A percentile compares a stretch with the other conserved stretches of the same genome.
Conservation (phyloP, 2,329 filamentous ascomycete genomes). For the Ophiostoma ulmi region DNA sequence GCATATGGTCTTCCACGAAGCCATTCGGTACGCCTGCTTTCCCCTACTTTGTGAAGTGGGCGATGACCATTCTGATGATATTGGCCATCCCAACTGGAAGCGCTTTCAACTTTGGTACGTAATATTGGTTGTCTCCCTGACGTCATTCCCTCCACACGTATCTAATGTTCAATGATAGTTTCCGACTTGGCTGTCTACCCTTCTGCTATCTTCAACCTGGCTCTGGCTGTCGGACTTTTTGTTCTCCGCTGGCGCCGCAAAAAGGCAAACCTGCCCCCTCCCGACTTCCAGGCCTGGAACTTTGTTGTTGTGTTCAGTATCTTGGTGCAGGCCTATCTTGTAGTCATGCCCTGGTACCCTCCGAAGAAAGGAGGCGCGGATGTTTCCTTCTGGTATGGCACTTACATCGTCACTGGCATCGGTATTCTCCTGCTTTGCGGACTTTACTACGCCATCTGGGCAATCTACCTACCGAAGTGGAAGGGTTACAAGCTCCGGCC, state of each 20-base stretch:
- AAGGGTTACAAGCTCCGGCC: conserved; percentile 5
- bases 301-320: conserved; percentile 55
- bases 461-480: background rate
- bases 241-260: conserved; percentile 52
- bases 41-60: conserved; percentile 54
- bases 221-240: conserved; percentile 53
- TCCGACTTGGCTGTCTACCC: conserved; percentile 58
- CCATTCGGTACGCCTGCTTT: conserved; percentile 60
- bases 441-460: conserved; percentile 5
- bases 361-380: conserved; percentile 59
- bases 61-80: conserved; percentile 54
- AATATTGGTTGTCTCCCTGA: no score
- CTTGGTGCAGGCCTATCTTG: conserved; percentile 54
- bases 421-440: conserved; percentile 38
- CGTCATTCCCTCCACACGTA: no score
- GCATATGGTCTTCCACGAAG: conserved; percentile 56
- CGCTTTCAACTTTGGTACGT: conserved; percentile 56
- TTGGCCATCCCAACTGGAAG: conserved; percentile 57
- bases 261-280: conserved; percentile 43
- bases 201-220: conserved; percentile 50
- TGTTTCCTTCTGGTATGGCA: conserved; percentile 70
- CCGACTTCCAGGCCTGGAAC: conserved; percentile 57
- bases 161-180: conserved; percentile 34
- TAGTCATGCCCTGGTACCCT: conserved; percentile 69
- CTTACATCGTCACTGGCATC: conserved; percentile 61